Conservation (phyloP, 2,329 filamentous ascomycete genomes). For the Gaeumannomyces sp. region DNA sequence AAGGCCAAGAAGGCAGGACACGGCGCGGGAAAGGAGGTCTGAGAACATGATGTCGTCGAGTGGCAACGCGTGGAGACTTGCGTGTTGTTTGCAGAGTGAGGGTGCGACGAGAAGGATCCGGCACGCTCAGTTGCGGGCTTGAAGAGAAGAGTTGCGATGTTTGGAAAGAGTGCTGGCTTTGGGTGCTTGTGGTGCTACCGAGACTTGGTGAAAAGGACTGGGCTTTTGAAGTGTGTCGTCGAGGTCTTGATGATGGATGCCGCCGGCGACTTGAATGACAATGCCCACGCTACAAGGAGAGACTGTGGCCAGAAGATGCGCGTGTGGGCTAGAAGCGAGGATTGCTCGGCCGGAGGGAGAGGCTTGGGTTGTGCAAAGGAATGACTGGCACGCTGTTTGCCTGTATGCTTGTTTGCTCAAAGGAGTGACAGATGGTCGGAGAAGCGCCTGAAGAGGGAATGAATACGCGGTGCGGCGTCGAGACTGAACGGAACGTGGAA, state of each 20-base stretch:
- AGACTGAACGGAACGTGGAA: not conserved
- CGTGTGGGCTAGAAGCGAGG: not conserved
- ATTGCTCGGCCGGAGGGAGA: not conserved
- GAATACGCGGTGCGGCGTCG: not conserved
- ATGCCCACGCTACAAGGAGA: not conserved
- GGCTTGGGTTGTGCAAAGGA: not conserved
- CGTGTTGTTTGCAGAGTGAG: not conserved
- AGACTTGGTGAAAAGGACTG: not conserved
- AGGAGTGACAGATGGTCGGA: conserved; percentile 1
- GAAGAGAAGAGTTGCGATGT: not conserved
- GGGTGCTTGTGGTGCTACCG: not conserved
- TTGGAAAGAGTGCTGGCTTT: not conserved
- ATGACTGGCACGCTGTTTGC: not conserved
- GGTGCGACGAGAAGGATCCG: not conserved
- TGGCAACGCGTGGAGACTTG: not conserved
- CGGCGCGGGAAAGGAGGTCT: not conserved
- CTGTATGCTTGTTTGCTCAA: not conserved
- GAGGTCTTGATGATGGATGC: not conserved
- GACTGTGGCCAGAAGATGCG: not conserved
- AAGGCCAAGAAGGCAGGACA: not conserved
- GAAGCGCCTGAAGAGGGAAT: not conserved
- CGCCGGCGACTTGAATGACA: not conserved
- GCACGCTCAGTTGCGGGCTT: too few relatives aligned
- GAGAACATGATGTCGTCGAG: not conserved
- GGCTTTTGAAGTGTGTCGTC: not conserved